Conservation (phyloP, 352 stramenopile genomes). For the Phytophthora chlamydospora region DNA sequence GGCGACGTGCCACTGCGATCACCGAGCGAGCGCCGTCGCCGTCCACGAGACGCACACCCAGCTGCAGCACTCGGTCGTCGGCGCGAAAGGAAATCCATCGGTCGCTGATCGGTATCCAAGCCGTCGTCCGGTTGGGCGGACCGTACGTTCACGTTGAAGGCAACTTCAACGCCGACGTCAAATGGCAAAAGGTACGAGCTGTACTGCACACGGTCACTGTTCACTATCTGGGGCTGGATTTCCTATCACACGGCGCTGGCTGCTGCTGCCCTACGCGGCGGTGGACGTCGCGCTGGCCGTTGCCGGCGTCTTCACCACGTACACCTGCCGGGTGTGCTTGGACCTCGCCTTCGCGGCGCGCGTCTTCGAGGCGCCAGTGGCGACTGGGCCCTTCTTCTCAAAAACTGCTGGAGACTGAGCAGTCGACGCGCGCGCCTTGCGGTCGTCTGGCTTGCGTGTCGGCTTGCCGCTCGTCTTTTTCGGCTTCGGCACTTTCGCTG, state of each 20-base stretch:
- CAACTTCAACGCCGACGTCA: conserved; percentile 23
- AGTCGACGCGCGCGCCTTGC: conserved; percentile 5
- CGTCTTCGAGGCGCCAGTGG: background rate
- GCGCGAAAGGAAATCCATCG: conserved; percentile 20
- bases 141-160: conserved; percentile 17
- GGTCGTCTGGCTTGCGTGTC: conserved; percentile 6
- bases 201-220: no score
- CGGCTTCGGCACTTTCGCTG: conserved; percentile 8
- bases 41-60: conserved; percentile 13
- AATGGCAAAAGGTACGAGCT: no score
- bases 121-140: no score
- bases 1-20: conserved; percentile 11
- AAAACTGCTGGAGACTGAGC: background rate
- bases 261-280: conserved; percentile 21
- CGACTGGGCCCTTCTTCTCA: no score
- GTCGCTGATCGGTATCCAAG: conserved; percentile 7
- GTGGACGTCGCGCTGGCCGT: conserved; percentile 21
- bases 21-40: background rate
- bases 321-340: conserved; percentile 38
- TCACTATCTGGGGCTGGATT: background rate
- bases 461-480: conserved; percentile 1
- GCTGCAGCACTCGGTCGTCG: background rate
- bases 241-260: conserved; percentile 12
- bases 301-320: conserved; percentile 42
- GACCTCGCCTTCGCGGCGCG: conserved; percentile 9